phyloP scores from a whole-genome alignment of 2,329 filamentous ascomycete species.

The Pseudogymnoascus pannorum region DNA sequence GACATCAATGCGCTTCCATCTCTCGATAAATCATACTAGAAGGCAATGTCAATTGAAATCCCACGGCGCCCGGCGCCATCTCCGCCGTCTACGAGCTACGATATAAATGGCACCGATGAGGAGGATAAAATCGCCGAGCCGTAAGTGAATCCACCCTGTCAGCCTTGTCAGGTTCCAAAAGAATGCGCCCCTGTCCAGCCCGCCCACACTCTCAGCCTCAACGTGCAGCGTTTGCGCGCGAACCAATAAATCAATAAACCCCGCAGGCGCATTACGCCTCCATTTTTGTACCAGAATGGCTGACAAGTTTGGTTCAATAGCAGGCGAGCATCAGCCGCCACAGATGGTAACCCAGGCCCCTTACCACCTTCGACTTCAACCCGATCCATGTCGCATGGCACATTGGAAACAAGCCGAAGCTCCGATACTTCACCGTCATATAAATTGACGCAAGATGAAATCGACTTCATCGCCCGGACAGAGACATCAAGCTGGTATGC shows the following conservation, averaged over 20 bases:
- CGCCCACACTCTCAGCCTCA: background rate
- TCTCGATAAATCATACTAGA: constrained; percentile 1
- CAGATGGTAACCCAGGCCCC: background rate
- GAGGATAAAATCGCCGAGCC: background rate
- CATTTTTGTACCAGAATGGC: background rate
- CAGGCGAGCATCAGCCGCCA: constrained; percentile 1
- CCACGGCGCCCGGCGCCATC: background rate
- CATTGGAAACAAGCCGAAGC: background rate
- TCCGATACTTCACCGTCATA: background rate
- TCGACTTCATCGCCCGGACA: constrained; percentile 1
- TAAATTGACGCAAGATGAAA: constrained; percentile 1
- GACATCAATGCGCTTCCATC: background rate
- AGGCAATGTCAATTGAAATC: background rate
- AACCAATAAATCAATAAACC: background rate
- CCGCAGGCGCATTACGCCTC: background rate
- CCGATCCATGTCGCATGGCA: background rate
- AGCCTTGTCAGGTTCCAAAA: background rate
- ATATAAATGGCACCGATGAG: background rate
- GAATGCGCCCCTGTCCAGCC: background rate
- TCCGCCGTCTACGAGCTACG: background rate
- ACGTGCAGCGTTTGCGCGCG: background rate
- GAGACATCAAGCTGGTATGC: background rate
- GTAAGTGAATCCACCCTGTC: constrained; percentile 1
- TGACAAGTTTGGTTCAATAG: constrained; percentile 2
- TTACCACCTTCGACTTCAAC: background rate